Evolutionary conservation across 768 basidiomycete genomes (phyloP).

Genomic region (Kwoniella dejecticola): DNA sequence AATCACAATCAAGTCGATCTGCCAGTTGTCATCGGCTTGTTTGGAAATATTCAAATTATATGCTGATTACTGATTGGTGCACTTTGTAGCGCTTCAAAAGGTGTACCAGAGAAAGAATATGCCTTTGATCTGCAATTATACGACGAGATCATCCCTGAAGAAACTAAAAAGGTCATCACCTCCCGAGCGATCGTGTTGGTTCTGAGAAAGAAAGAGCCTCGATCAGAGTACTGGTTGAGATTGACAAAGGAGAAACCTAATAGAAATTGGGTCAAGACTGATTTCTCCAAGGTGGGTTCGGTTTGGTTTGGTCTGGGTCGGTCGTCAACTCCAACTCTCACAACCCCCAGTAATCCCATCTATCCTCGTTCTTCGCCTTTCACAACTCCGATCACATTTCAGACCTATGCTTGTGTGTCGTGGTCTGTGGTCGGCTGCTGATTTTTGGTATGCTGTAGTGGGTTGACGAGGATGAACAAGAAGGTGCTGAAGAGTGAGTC

Average conservation of each 20-base stretch:
- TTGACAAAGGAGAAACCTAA: slow-evolving; percentile 84
- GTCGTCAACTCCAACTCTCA: no score
- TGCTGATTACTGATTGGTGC: no score
- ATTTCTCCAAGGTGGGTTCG: slow-evolving; percentile 68
- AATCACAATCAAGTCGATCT: not conserved
- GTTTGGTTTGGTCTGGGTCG: no score
- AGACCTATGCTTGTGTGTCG: no score
- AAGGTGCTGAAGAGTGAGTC: slow-evolving; percentile 60
- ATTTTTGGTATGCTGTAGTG: no score
- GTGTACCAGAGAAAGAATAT: slow-evolving; percentile 65
- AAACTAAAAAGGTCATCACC: slow-evolving; percentile 65
- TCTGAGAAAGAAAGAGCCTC: slow-evolving; percentile 76
- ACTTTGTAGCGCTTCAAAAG: slow-evolving; percentile 53
- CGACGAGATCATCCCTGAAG: slow-evolving; percentile 73
- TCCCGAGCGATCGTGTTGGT: slow-evolving; percentile 69
- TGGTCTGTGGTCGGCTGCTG: no score
- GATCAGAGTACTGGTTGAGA: slow-evolving; percentile 86
- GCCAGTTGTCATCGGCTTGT: not conserved
- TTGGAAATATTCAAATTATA: not conserved
- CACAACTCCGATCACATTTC: no score
- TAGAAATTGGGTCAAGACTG: slow-evolving; percentile 84
- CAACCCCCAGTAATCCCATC: no score
- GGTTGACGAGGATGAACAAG: slow-evolving; percentile 97
- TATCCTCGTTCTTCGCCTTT: no score
- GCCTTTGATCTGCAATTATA: slow-evolving; percentile 76